These are phyloP conservation scores for Aureobasidium sp. DNA, from an alignment of 2,329 filamentous ascomycete species.

Conservation along the genomic window DNA sequence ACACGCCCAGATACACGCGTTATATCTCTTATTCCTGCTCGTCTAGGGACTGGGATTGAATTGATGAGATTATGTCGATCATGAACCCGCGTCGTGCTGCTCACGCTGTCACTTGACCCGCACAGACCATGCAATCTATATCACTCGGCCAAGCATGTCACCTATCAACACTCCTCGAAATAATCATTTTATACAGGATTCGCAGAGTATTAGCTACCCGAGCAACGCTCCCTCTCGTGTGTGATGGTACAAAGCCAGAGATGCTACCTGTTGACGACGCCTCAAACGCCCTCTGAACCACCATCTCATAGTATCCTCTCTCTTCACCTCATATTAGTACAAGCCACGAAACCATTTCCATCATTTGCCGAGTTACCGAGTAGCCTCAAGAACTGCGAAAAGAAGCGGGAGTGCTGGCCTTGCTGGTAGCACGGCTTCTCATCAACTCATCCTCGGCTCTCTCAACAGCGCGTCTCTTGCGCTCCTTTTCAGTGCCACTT, in stretches of 20 bases:
- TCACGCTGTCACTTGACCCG: constrained; percentile 3
- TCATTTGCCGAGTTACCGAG: too few relatives aligned
- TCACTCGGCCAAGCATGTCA: neutral
- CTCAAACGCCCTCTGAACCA: neutral
- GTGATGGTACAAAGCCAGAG: neutral
- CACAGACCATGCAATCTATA: neutral
- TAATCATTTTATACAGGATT: neutral
- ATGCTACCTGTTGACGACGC: neutral
- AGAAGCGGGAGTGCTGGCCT: neutral
- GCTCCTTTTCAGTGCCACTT: constrained; percentile 27
- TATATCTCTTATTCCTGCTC: neutral
- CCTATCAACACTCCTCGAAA: too few relatives aligned
- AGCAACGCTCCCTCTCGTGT: neutral
- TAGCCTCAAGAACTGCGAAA: neutral
- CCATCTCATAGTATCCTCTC: neutral
- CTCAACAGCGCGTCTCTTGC: constrained; percentile 27
- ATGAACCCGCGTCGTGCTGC: neutral
- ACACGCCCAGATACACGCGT: neutral
- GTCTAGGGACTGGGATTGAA: neutral
- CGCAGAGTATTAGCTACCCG: neutral
- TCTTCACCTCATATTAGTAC: neutral
- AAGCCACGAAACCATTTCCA: neutral
- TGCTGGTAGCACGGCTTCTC: constrained; percentile 16
- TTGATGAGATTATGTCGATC: neutral
- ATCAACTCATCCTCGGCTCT: constrained; percentile 27